Evolutionary conservation across 202 grass and related monocot species (phyloP), one percentile per base, ranked within the genome.

Genomic region (Schoenoplectus tabernaemontani): DNA sequence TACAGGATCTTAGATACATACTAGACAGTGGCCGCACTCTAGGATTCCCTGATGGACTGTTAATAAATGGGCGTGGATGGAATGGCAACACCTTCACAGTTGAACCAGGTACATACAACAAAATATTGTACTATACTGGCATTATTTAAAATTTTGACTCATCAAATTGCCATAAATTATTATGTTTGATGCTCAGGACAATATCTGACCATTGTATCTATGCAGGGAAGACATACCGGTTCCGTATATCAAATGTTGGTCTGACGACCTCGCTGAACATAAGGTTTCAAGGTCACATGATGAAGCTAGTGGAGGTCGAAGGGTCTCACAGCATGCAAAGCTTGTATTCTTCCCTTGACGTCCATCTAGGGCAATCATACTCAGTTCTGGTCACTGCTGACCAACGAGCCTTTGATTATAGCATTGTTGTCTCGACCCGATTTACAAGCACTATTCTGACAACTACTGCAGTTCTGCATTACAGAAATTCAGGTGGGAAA

Each of bases 321-420:
- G 95, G 91, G 1, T 94, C 89, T 8, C 91, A 98, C 87, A 92
- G 88, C 13, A 23, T 94, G 82, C 91, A 94, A 84, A 90, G 33
- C 86, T 44, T 84, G 64, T 98, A 94, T 77, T 86, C 91, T 3
- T 92, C 91, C 26, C 89, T 94, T 1, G 95, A 98, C 59, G 84
- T 98, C 19, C 89, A 98, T 84, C 82, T 92, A 9, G 95, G 95
- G 9, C 95, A 98, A 84, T 98, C 95, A n/a, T 94, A 92, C 78
- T 98, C 95, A 0, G 89, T 98, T 72, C 86, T 98, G 20, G 51
- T 98, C 77, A 90, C 91, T 2, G 89, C 91, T 4, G 81, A 98
- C 82, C 91, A 94, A 54, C 91, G 91, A 0, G 85, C 48, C 0
- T 83, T 83, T 41, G 88, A 98, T 73, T 98, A 98, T 71, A 46